Base-by-base conservation (phyloP, 306 rosid species). In the cucumber (Cucumis sativus) region DNA sequence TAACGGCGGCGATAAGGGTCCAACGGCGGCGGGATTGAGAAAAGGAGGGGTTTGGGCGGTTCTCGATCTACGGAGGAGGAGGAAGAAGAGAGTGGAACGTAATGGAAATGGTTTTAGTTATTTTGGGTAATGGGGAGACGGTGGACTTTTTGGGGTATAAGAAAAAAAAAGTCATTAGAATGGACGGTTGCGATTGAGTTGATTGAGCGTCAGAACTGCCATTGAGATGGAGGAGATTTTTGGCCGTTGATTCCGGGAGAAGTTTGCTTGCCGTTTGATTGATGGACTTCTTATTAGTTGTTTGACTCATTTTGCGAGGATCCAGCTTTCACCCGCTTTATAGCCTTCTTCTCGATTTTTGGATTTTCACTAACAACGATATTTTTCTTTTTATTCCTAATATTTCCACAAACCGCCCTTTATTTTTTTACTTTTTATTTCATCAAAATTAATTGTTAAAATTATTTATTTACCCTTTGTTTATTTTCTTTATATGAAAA, bases 111-210 rank as follows among this genome's bases (percentile, higher is more conserved):
- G 68, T 57, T 75, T 75, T 60, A 56, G 79, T 75, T 56, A 75
- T 75, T 75, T 75, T 73, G 77, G 77, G 77, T 33, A 52, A 73
- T 35, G 77, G 77, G 69, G 79, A 75, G 79, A 75, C n/a, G 79
- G 79, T 57, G 79, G 79, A 75, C 79, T 58, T 75, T 39, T 75
- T 12, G 68, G 69, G 68, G 79, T 49, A 56, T 40, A 39, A 55
- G 78, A 66, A n/a, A 39, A 18, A 57, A 18, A 57, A 10, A 65
- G 80, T 77, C 74, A 51, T 14, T 64, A 65, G 2, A 45, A 28
- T 64, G 80, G 74, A 77, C 75, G 80, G 80, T 51, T 77, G 75
- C 3, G 80, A 77, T 77, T 8, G 4, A 6, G 20, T 23, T 63
- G 61, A 77, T 77, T 10, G 17, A 51, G 23, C 28, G 80, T 45